Evolutionary conservation across 352 stramenopile genomes (phyloP).

Genomic region (Discostella stelligera): DNA sequence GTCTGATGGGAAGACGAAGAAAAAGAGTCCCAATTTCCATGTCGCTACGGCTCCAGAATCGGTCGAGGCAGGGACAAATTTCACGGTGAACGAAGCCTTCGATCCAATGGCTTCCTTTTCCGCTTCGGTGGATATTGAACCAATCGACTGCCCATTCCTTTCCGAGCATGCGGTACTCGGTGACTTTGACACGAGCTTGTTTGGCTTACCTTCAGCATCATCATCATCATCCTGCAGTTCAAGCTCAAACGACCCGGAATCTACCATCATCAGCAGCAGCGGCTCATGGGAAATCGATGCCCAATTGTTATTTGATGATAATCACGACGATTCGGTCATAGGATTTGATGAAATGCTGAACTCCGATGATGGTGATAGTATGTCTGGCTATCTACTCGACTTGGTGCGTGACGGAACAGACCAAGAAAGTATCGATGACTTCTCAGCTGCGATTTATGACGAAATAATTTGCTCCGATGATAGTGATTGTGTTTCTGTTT

Average conservation of each 20-base stretch:
- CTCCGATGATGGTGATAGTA: conserved; percentile 18
- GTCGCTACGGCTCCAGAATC: background rate
- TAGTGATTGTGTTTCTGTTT: background rate
- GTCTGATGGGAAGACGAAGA: background rate
- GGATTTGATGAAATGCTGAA: conserved; percentile 3
- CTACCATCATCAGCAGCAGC: background rate
- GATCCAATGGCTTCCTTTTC: conserved; percentile 8
- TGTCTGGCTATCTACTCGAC: conserved; percentile 16
- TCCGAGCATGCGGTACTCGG: conserved; percentile 23
- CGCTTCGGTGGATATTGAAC: conserved; percentile 11
- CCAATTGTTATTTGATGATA: background rate
- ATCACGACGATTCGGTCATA: background rate
- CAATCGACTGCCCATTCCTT: conserved; percentile 22
- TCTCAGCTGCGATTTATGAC: background rate
- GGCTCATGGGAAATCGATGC: background rate
- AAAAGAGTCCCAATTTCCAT: background rate
- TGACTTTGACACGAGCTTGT: conserved; percentile 30
- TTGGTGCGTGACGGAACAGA: background rate
- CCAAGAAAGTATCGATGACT: background rate
- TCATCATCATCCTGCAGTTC: conserved; percentile 5
- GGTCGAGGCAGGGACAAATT: background rate
- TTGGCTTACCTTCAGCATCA: conserved; percentile 7
- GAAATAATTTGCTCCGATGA: background rate
- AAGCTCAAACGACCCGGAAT: conserved; percentile 4
- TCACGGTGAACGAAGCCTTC: background rate